These are phyloP conservation scores for Mesotaenium endlicherianum DNA, from an alignment of 139 green algal genomes.

Conservation along the genomic window DNA sequence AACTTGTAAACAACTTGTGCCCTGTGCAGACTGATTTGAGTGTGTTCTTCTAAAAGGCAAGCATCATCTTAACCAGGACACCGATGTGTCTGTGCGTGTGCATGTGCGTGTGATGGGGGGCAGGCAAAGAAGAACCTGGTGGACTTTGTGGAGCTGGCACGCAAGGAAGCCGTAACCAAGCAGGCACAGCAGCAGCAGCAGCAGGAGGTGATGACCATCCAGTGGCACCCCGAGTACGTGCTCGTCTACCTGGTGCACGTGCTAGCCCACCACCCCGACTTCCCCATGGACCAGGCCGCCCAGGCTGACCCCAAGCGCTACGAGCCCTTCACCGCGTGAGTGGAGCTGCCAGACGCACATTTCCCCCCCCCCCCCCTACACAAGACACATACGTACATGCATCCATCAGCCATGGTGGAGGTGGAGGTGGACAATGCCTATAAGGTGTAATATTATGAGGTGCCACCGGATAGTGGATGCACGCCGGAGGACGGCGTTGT, in stretches of 20 bases:
- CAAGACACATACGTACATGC: background rate
- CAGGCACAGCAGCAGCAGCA: background rate
- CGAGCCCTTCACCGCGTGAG: conserved; percentile 2
- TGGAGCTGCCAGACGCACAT: no score
- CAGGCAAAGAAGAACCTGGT: conserved; percentile 3
- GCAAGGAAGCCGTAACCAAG: conserved; percentile 2
- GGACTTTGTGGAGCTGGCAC: conserved; percentile 17
- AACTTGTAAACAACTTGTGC: no score
- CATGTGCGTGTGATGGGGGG: conserved; percentile 8
- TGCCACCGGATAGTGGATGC: background rate
- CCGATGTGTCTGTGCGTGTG: background rate
- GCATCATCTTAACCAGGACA: background rate
- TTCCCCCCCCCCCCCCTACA: background rate
- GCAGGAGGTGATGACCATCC: background rate
- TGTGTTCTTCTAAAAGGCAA: background rate
- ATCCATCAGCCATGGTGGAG: background rate
- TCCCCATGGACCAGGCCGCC: conserved; percentile 49
- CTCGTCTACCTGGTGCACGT: conserved; percentile 73
- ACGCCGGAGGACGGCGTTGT: background rate
- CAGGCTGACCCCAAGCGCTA: background rate
- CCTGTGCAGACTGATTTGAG: no score
- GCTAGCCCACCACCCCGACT: conserved; percentile 82
- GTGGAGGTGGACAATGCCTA: background rate
- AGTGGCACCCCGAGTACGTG: conserved; percentile 71
- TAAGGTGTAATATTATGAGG: background rate